phyloP scores from a whole-genome alignment of 352 stramenopile species.

The Globisporangium recalcitrans region DNA sequence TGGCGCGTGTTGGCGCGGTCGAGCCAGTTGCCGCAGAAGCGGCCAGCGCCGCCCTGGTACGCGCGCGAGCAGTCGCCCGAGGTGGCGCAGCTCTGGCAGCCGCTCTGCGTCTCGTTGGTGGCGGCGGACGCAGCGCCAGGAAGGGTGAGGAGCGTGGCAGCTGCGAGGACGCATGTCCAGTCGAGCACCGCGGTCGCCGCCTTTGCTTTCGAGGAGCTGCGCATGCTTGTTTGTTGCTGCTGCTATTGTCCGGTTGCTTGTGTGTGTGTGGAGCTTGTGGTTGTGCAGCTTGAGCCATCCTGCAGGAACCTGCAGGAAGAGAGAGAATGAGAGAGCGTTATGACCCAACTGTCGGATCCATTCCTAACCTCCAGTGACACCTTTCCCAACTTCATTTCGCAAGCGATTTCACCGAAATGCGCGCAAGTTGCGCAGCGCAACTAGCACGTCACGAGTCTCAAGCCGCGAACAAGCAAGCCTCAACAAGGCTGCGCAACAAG shows the following conservation, averaged over 20 bases:
- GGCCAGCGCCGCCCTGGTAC: slow-evolving; percentile 25
- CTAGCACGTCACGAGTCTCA: background rate
- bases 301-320: no score
- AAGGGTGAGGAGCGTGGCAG: background rate
- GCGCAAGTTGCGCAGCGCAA: background rate
- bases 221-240: background rate
- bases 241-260: background rate
- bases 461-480: background rate
- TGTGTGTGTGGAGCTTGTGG: no score
- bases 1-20: slow-evolving; percentile 35
- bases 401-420: background rate
- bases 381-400: background rate
- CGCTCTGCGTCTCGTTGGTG: slow-evolving; percentile 23
- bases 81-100: slow-evolving; percentile 42
- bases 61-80: slow-evolving; percentile 37
- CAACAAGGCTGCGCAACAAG: background rate
- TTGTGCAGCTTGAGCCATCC: no score
- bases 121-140: background rate
- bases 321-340: background rate
- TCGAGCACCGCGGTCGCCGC: no score
- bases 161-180: background rate
- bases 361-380: background rate
- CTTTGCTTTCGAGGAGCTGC: no score
- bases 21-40: slow-evolving; percentile 56
- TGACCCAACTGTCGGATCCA: background rate